Percentiles rank a stretch among this genome's conserved stretches.
These are phyloP conservation scores for Medicago arabica DNA, from an alignment of 306 rosid species.

Conservation along the genomic window DNA sequence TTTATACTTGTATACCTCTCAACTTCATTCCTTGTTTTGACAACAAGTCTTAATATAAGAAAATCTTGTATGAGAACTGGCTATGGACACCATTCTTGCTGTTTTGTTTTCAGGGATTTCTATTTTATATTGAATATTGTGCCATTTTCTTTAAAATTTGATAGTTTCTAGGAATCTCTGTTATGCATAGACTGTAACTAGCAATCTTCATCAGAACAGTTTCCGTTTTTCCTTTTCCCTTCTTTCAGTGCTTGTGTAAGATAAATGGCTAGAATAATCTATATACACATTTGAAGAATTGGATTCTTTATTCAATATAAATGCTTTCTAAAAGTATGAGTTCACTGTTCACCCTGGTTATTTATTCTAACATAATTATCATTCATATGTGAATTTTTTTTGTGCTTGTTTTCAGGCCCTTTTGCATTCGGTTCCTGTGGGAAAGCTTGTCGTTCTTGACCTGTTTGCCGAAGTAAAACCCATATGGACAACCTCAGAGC, in stretches of 20 bases:
- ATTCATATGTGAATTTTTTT: conserved; percentile 28
- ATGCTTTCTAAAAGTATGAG: conserved; percentile 31
- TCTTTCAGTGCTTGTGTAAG: conserved; percentile 32
- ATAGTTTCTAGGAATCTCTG: conserved; percentile 27
- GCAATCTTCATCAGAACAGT: not conserved
- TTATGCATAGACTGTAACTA: conserved; percentile 23
- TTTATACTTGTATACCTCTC: conserved; percentile 7
- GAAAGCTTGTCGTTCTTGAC: conserved; percentile 90
- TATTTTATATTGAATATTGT: conserved; percentile 8
- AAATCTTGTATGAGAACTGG: conserved; percentile 21
- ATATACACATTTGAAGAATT: conserved; percentile 14
- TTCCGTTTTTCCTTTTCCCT: conserved; percentile 4
- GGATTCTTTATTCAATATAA: conserved; percentile 4
- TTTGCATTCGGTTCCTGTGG: conserved; percentile 80
- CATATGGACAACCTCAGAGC: conserved; percentile 78
- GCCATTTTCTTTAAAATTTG: conserved; percentile 20
- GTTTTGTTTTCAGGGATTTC: conserved; percentile 18
- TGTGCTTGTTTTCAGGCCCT: conserved; percentile 71
- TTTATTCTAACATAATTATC: conserved; percentile 21
- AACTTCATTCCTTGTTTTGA: conserved; percentile 22
- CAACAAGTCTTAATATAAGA: conserved; percentile 13
- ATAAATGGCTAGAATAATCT: conserved; percentile 16
- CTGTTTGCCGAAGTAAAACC: conserved; percentile 95
- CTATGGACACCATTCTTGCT: conserved; percentile 17
- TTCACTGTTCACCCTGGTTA: conserved; percentile 9